Percentiles rank a stretch among this genome's conserved stretches.
These are phyloP conservation scores for Chytridiales sp. DNA, from an alignment of 371 early-diverging fungal genomes.

Conservation along the genomic window DNA sequence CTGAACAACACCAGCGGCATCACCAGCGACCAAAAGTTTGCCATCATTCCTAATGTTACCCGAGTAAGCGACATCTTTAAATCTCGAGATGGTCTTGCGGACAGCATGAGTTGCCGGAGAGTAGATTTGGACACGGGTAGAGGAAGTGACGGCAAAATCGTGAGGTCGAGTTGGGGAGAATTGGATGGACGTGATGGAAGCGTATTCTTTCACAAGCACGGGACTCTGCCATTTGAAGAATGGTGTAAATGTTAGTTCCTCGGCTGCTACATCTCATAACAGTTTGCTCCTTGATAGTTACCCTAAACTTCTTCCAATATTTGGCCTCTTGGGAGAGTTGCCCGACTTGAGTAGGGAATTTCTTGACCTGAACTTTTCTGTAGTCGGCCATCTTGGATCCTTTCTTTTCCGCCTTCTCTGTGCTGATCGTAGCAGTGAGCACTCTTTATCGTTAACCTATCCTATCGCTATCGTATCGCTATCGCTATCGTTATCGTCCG, in stretches of 20 bases:
- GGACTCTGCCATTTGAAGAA: slow-evolving; percentile 56
- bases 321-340: slow-evolving; percentile 66
- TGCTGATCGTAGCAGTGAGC: not conserved
- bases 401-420: not conserved
- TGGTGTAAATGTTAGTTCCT: not conserved
- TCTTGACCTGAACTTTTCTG: not conserved
- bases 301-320: slow-evolving; percentile 84
- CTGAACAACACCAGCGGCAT: slow-evolving; percentile 85
- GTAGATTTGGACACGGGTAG: slow-evolving; percentile 90
- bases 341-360: slow-evolving; percentile 42
- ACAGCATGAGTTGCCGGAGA: slow-evolving; percentile 69
- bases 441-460: too few relatives aligned
- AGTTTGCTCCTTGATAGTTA: slow-evolving; percentile 22
- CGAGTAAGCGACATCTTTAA: slow-evolving; percentile 82
- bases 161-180: slow-evolving; percentile 83
- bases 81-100: slow-evolving; percentile 86
- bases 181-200: slow-evolving; percentile 76
- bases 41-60: slow-evolving; percentile 84
- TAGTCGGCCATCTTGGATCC: not conserved
- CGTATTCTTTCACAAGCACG: slow-evolving; percentile 83
- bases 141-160: slow-evolving; percentile 86
- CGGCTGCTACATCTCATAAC: not conserved
- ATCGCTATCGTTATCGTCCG: too few relatives aligned
- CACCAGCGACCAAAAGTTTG: slow-evolving; percentile 89
- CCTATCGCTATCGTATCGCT: too few relatives aligned